A percentile compares a stretch with the other conserved stretches of the same genome.
Evolutionary conservation across 2,329 filamentous ascomycete genomes (phyloP).

Genomic region (Neophaeococcomyces aloes): DNA sequence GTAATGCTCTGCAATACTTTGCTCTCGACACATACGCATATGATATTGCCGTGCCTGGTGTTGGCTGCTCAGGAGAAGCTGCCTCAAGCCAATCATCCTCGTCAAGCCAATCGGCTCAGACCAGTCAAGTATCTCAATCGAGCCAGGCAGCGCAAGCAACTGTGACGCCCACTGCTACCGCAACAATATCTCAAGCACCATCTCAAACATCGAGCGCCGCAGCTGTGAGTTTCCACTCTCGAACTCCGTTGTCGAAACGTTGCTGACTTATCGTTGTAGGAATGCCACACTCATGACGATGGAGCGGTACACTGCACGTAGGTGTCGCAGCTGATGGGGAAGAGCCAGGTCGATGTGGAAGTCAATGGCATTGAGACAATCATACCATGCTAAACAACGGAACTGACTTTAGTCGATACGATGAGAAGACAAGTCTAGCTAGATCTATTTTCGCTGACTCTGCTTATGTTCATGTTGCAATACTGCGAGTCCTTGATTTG

Average conservation of each 20-base stretch:
- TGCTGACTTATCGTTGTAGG: constrained; percentile 19
- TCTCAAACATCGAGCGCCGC: constrained; percentile 21
- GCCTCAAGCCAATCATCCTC: constrained; percentile 10
- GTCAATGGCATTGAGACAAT: too few relatives aligned
- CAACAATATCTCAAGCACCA: constrained; percentile 11
- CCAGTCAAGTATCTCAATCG: too few relatives aligned
- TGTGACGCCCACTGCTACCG: constrained; percentile 11
- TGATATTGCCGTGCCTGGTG: constrained; percentile 53
- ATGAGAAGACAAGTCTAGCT: too few relatives aligned
- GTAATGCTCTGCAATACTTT: constrained; percentile 56
- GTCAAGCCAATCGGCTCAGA: background rate
- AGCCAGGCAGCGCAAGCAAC: background rate
- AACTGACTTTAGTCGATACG: too few relatives aligned
- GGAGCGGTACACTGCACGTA: constrained; percentile 32
- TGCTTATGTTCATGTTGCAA: too few relatives aligned
- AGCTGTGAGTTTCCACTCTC: constrained; percentile 20
- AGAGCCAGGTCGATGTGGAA: too few relatives aligned
- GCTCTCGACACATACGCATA: constrained; percentile 56
- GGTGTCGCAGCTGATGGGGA: background rate
- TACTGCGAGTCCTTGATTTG: too few relatives aligned
- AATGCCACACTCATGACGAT: constrained; percentile 35
- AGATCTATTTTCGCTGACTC: too few relatives aligned
- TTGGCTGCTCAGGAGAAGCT: constrained; percentile 46
- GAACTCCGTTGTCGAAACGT: constrained; percentile 5
- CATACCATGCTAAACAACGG: too few relatives aligned